Evolutionary conservation across 2,329 filamentous ascomycete species (phyloP).

Genomic region (Mycosphaerella sp.): DNA sequence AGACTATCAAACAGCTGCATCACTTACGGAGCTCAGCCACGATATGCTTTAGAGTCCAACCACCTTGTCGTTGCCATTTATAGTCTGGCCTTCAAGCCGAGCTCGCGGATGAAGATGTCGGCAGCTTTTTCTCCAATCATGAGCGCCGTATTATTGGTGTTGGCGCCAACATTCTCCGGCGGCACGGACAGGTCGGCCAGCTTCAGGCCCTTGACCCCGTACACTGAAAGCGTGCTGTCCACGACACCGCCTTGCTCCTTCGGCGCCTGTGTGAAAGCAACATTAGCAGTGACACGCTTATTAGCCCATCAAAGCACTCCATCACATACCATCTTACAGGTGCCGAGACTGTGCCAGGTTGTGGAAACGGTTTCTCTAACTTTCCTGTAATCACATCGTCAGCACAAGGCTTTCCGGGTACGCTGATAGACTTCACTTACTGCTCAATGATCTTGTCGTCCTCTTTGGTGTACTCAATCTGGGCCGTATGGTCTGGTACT

Average conservation of each 20-base stretch:
- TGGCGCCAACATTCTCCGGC: slow-evolving; percentile 41
- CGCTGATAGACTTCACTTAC: slow-evolving; percentile 27
- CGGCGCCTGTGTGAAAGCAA: slow-evolving; percentile 36
- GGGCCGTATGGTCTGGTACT: slow-evolving; percentile 36
- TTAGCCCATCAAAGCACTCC: not conserved
- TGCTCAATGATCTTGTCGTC: slow-evolving; percentile 38
- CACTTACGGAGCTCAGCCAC: not conserved
- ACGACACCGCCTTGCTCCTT: slow-evolving; percentile 37
- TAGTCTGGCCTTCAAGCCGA: slow-evolving; percentile 28
- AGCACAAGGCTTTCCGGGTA: not conserved
- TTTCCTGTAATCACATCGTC: slow-evolving; percentile 1
- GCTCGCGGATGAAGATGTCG: slow-evolving; percentile 36
- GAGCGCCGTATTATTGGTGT: slow-evolving; percentile 44
- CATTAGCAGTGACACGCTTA: slow-evolving; percentile 26
- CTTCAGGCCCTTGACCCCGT: slow-evolving; percentile 38
- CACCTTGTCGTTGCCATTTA: not conserved
- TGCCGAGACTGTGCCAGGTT: slow-evolving; percentile 36
- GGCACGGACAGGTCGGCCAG: slow-evolving; percentile 40
- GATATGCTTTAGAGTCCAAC: not conserved
- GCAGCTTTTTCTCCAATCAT: slow-evolving; percentile 40
- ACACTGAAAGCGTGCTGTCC: slow-evolving; percentile 36
- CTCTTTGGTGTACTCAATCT: slow-evolving; percentile 38
- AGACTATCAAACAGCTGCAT: not conserved
- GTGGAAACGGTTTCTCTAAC: slow-evolving; percentile 35
- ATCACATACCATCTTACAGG: slow-evolving; percentile 1